phyloP scores from a whole-genome alignment of 2,329 filamentous ascomycete genomes.

The Mycogone perniciosa region DNA sequence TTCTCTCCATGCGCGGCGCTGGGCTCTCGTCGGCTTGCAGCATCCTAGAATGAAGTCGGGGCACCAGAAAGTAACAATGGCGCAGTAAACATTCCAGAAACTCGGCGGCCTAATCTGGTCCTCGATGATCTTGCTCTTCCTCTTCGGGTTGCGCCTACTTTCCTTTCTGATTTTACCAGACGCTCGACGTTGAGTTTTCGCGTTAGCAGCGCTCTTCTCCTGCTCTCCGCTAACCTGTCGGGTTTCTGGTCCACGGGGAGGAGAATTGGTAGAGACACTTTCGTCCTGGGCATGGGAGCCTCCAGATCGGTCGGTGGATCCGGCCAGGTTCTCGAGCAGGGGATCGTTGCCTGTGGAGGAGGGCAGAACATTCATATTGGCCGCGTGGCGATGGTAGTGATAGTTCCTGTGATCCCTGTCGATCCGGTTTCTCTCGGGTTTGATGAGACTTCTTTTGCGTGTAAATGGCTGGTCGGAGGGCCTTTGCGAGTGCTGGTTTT shows the following conservation, averaged over 20 bases:
- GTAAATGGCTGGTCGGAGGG: slow-evolving; percentile 33
- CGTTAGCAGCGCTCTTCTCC: slow-evolving; percentile 26
- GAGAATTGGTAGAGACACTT: slow-evolving; percentile 40
- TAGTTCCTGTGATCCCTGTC: slow-evolving; percentile 89
- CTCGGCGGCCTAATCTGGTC: slow-evolving; percentile 72
- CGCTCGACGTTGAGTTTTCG: slow-evolving; percentile 32
- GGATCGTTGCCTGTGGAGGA: slow-evolving; percentile 92
- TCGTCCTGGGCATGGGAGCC: slow-evolving; percentile 39
- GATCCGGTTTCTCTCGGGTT: slow-evolving; percentile 81
- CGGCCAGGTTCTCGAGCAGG: slow-evolving; percentile 71
- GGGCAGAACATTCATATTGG: slow-evolving; percentile 83
- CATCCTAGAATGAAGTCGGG: slow-evolving; percentile 84
- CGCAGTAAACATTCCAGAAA: slow-evolving; percentile 93
- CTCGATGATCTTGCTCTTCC: slow-evolving; percentile 47
- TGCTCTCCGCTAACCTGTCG: slow-evolving; percentile 27
- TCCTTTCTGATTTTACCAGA: slow-evolving; percentile 61
- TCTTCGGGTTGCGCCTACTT: slow-evolving; percentile 37
- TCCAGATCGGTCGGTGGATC: slow-evolving; percentile 49
- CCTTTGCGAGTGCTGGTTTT: slow-evolving; percentile 26
- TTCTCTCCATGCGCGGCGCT: slow-evolving; percentile 91
- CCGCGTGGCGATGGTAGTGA: slow-evolving; percentile 89
- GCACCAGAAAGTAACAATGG: slow-evolving; percentile 89
- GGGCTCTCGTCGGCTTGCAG: slow-evolving; percentile 76
- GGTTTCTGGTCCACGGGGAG: slow-evolving; percentile 29
- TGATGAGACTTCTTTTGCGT: slow-evolving; percentile 82